These are phyloP conservation scores for Agastache rugosa DNA, from an alignment of 257 asterid species.

Conservation along the genomic window DNA sequence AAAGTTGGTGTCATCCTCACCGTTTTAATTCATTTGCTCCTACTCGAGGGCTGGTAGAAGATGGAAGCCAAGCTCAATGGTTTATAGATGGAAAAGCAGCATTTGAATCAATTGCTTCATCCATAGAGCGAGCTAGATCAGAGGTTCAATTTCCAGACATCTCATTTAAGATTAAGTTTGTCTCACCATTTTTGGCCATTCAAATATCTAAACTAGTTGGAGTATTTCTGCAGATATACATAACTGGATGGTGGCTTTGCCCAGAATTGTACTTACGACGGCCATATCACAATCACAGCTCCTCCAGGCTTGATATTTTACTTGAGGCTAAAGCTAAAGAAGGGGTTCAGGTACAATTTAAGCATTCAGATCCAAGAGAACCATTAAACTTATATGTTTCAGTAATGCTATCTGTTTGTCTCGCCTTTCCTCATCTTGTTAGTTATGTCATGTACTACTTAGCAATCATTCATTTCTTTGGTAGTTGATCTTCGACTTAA, in stretches of 20 bases:
- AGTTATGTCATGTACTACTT: slow-evolving; percentile 7
- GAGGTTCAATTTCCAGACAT: slow-evolving; percentile 61
- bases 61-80: slow-evolving; percentile 96
- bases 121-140: slow-evolving; percentile 81
- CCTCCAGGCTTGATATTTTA: slow-evolving; percentile 80
- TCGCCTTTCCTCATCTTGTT: slow-evolving; percentile 14
- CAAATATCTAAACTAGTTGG: slow-evolving; percentile 35
- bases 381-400: neutral
- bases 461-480: slow-evolving; percentile 22
- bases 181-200: slow-evolving; percentile 23
- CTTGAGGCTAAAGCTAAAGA: slow-evolving; percentile 88
- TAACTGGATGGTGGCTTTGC: slow-evolving; percentile 99
- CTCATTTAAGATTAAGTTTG: slow-evolving; percentile 15
- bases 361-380: slow-evolving; percentile 10
- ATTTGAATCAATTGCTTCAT: slow-evolving; percentile 87
- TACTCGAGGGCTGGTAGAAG: slow-evolving; percentile 75
- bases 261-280: slow-evolving; percentile 92
- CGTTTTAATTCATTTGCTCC: slow-evolving; percentile 90
- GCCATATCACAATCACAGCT: slow-evolving; percentile 67
- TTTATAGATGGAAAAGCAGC: slow-evolving; percentile 89
- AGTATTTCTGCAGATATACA: slow-evolving; percentile 65
- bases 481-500: neutral
- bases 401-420: neutral
- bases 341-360: slow-evolving; percentile 83
- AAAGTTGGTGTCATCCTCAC: slow-evolving; percentile 85